phyloP scores from a whole-genome alignment of 2,329 filamentous ascomycete species.

The Elsinoe necatrix region DNA sequence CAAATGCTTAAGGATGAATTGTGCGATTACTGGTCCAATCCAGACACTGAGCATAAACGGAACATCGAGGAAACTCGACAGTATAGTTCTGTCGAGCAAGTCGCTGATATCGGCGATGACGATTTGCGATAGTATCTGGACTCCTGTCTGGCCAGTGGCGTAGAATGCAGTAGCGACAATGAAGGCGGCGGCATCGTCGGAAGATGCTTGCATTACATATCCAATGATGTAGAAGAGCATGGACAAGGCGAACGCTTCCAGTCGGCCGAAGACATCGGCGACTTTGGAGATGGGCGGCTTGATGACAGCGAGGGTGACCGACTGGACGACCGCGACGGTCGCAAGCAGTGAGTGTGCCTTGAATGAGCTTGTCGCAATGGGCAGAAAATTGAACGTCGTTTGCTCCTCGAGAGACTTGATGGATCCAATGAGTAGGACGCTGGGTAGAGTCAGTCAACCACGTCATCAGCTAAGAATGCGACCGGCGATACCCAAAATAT shows the following conservation, averaged over 20 bases:
- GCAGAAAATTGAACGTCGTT: conserved; percentile 51
- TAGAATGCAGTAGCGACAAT: conserved; percentile 54
- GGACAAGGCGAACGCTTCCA: conserved; percentile 49
- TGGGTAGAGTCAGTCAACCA: conserved; percentile 15
- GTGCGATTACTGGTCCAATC: conserved; percentile 48
- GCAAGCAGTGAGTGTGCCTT: conserved; percentile 56
- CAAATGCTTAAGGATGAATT: conserved; percentile 38
- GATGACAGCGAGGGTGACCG: conserved; percentile 55
- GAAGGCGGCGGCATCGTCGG: conserved; percentile 47
- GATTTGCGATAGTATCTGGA: conserved; percentile 54
- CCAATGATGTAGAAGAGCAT: conserved; percentile 48
- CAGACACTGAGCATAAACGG: conserved; percentile 56
- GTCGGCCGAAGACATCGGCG: conserved; percentile 54
- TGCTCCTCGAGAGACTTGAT: conserved; percentile 58
- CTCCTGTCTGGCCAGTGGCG: conserved; percentile 50
- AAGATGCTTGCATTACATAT: conserved; percentile 50
- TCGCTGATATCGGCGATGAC: conserved; percentile 57
- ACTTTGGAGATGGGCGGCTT: conserved; percentile 55
- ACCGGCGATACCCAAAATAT: conserved; percentile 2
- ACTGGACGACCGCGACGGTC: conserved; percentile 57
- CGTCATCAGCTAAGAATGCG: not conserved
- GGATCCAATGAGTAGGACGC: conserved; percentile 51
- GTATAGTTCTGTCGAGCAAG: conserved; percentile 51
- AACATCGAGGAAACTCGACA: conserved; percentile 50
- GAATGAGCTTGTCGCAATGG: conserved; percentile 60